These are phyloP conservation scores for Opeltia flavorubescens DNA, from an alignment of 495 filamentous ascomycete species.

Conservation along the genomic window DNA sequence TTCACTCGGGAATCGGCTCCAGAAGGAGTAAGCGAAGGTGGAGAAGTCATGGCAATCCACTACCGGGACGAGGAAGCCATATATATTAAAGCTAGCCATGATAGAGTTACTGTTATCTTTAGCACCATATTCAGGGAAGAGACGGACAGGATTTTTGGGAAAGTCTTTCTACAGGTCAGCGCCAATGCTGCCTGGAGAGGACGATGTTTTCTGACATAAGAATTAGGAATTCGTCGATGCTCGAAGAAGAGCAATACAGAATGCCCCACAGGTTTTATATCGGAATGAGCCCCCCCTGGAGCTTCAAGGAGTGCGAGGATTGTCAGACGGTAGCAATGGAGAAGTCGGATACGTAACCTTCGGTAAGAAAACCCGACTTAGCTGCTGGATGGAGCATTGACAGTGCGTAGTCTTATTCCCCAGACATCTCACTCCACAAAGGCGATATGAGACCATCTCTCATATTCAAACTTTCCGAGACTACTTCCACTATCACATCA, in stretches of 20 bases:
- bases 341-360: constrained; percentile 97
- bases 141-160: constrained; percentile 92
- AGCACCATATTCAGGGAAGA: constrained; percentile 96
- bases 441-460: constrained; percentile 86
- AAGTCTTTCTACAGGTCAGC: constrained; percentile 66
- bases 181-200: not conserved
- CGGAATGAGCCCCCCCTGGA: constrained; percentile 89
- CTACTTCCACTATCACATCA: constrained; percentile 99
- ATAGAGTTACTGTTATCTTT: constrained; percentile 97
- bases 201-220: constrained; percentile 16
- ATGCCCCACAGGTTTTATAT: constrained; percentile 96
- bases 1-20: constrained; percentile 86
- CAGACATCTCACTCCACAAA: constrained; percentile 76
- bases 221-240: constrained; percentile 95
- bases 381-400: not conserved
- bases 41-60: constrained; percentile 89
- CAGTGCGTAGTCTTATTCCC: constrained; percentile 71
- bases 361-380: constrained; percentile 37
- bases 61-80: constrained; percentile 99
- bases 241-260: constrained; percentile 84
- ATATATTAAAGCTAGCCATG: constrained; percentile 93
- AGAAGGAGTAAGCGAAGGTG: constrained; percentile 72
- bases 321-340: constrained; percentile 52
- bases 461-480: constrained; percentile 99
- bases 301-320: constrained; percentile 69